Percentiles rank a stretch among this genome's conserved stretches.
phyloP scores from a whole-genome alignment of 2,329 filamentous ascomycete genomes.

The Botrytis squamosa region DNA sequence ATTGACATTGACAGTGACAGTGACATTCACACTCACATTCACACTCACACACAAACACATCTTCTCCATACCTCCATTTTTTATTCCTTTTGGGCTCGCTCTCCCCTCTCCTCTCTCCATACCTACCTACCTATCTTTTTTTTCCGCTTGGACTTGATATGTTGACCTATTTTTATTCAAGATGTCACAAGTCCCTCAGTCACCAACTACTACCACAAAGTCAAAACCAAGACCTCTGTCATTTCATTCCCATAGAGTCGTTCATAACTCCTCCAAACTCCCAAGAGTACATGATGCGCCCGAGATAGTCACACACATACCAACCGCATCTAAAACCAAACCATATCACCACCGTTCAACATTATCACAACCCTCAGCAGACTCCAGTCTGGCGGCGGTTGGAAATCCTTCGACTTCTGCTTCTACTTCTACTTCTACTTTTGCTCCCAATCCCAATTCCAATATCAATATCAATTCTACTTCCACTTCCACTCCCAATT shows the following conservation, averaged over 20 bases:
- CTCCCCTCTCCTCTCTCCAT: not conserved
- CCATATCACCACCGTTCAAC: constrained; percentile 11
- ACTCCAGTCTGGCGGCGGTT: constrained; percentile 3
- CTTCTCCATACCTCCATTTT: not conserved
- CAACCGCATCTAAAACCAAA: not conserved
- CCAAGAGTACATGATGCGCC: constrained; percentile 24
- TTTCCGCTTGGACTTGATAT: constrained; percentile 16
- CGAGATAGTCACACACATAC: constrained; percentile 18
- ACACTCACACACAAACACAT: no score
- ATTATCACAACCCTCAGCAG: constrained; percentile 11
- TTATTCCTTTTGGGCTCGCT: not conserved
- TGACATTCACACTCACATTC: not conserved
- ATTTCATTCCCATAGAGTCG: constrained; percentile 23
- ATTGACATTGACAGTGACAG: not conserved
- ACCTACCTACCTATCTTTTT: no score
- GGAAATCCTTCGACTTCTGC: not conserved
- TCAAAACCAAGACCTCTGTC: constrained; percentile 19
- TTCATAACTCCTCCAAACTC: constrained; percentile 24
- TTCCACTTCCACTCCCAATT: not conserved
- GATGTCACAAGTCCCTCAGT: constrained; percentile 21
- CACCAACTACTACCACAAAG: constrained; percentile 3
- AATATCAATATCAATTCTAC: no score
- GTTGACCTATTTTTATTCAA: constrained; percentile 21
- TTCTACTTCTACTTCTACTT: no score
- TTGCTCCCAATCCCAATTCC: not conserved